phyloP scores from a whole-genome alignment of 2,329 filamentous ascomycete genomes.

The Lasiodiplodia citricola region DNA sequence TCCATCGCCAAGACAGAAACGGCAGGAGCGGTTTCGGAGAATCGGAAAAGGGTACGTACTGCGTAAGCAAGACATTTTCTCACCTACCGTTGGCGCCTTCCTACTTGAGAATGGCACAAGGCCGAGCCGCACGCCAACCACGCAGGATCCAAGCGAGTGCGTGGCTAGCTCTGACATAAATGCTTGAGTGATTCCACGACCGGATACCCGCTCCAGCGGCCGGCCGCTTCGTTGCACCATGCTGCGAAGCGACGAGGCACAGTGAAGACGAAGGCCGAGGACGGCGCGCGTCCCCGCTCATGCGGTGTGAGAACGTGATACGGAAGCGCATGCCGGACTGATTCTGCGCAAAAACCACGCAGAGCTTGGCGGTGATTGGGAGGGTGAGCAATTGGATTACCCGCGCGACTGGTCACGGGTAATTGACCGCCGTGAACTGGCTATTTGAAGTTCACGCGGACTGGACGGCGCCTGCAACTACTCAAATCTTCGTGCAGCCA shows the following conservation, averaged over 20 bases:
- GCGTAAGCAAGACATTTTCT: not conserved
- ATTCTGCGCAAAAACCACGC: slow-evolving; percentile 7
- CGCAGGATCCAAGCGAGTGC: not conserved
- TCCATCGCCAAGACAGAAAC: not conserved
- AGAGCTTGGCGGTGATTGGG: not conserved
- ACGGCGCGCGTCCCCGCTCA: slow-evolving; percentile 5
- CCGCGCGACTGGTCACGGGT: not conserved
- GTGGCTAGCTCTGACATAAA: not conserved
- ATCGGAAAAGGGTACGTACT: not conserved
- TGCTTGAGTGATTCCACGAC: not conserved
- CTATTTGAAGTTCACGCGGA: not conserved
- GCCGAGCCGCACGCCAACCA: not conserved
- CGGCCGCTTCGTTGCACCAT: not conserved
- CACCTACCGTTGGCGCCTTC: not conserved
- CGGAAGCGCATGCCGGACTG: not conserved
- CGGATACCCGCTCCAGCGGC: not conserved
- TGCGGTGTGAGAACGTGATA: slow-evolving; percentile 3
- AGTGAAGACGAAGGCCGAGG: not conserved
- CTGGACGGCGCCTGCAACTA: not conserved
- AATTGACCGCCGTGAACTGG: not conserved
- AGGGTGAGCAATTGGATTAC: not conserved
- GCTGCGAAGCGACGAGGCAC: not conserved
- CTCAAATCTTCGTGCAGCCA: not conserved
- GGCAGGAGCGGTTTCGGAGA: not conserved
- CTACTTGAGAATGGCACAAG: not conserved